Base-by-base conservation (phyloP, 2,329 filamentous ascomycete species). In the Epichloe hybrida region DNA sequence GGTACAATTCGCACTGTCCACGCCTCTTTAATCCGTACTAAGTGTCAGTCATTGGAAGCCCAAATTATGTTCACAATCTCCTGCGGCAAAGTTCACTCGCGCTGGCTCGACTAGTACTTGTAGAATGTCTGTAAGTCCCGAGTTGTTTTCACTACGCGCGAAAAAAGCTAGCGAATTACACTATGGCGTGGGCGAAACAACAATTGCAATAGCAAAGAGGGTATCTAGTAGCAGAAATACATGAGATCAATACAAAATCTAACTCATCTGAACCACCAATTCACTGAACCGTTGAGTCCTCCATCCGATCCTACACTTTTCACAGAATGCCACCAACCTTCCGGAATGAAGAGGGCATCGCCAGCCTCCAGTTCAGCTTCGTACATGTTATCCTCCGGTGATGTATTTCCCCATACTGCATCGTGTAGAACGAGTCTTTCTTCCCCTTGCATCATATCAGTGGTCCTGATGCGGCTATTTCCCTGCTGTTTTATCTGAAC, bases 371-470 rank as follows among this genome's bases (percentile, higher is more conserved):
- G 62, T 4, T 68, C 62, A 1, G 75, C 78, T 60, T 88, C 77
- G 3, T 65, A 56, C 20, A 75, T 58, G 57, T 58, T 69, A 57
- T 57, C 64, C 53, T 53, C 58, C 21, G 21, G 52, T 38, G 48
- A 53, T 2, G 62, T 55, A 2, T 62, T 57, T 2, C 65, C 69
- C 93, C 91, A 97, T 3, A 95, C 75, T 3, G 76, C 80, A 1
- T 75, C 68, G 56, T 90, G 80, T 13, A 96, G 65, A 2, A 75
- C 69, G 20, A 72, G 66, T 56, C 81, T 81, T 67, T 95, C 88
- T 2, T 70, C 66, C 0, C 89, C 89, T 48, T 82, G 74, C 89
- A 97, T 96, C 90, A 97, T 96, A 62, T 95, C 89, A 11, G 83
- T 75, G 0, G 86, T 86, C 51, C 89, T 76, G 57, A 96, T 71